Conservation (phyloP, 345 rosid genomes). For the Syzygium grande region DNA sequence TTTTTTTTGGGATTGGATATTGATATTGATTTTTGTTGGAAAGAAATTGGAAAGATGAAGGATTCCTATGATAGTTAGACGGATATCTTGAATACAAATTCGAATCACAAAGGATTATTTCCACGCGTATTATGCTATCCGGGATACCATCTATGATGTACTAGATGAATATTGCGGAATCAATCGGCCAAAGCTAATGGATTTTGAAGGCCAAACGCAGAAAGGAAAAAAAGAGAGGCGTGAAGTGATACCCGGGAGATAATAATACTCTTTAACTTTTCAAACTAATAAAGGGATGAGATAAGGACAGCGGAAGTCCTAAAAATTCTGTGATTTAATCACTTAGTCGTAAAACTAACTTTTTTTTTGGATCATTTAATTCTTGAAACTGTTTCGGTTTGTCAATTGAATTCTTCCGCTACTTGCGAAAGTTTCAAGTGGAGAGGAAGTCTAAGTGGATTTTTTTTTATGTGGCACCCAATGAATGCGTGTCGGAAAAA, state of each 20-base stretch:
- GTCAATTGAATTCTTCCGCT: not conserved
- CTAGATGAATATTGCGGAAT: not conserved
- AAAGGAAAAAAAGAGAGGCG: fast-evolving
- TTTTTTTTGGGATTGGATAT: not conserved
- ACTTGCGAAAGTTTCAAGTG: not conserved
- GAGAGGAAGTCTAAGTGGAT: not conserved
- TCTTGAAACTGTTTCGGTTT: not conserved
- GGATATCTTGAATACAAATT: not conserved
- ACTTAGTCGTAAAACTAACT: not conserved
- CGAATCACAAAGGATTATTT: not conserved
- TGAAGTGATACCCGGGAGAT: too few species aligned
- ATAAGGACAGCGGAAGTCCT: fast-evolving
- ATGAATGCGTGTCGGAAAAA: too few species aligned
- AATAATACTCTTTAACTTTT: not conserved
- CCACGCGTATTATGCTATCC: fast-evolving
- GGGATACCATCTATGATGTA: too few species aligned
- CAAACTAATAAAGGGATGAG: not conserved
- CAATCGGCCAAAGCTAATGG: not conserved
- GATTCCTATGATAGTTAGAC: too few species aligned
- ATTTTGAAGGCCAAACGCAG: not conserved
- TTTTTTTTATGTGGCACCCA: too few species aligned
- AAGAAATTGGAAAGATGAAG: not conserved
- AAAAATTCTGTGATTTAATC: fast-evolving
- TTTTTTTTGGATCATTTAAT: not conserved
- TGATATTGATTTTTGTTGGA: not conserved